Evolutionary conservation across 2,329 filamentous ascomycete genomes (phyloP).

Genomic region (Fusarium sp.): DNA sequence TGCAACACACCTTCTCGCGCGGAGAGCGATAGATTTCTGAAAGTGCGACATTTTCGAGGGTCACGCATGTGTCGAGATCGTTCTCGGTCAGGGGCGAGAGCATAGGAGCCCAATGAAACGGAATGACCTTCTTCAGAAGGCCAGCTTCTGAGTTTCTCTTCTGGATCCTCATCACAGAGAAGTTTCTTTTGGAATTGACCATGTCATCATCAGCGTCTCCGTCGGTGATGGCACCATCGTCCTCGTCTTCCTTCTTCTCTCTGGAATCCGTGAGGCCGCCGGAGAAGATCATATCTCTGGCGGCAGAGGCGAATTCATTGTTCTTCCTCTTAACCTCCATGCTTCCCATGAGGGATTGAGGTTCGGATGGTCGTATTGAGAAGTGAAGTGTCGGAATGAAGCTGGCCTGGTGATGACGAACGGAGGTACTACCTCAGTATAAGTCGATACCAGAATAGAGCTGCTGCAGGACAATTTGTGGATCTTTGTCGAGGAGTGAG

Average conservation of each 20-base stretch:
- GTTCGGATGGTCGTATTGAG: conserved; percentile 1
- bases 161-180: conserved; percentile 56
- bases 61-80: conserved; percentile 71
- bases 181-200: conserved; percentile 54
- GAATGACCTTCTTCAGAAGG: conserved; percentile 59
- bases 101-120: conserved; percentile 71
- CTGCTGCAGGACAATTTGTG: conserved; percentile 14
- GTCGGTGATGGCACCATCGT: conserved; percentile 55
- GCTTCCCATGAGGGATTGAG: conserved; percentile 8
- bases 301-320: conserved; percentile 48
- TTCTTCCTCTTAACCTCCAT: conserved; percentile 41
- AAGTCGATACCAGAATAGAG: conserved; percentile 21
- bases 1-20: conserved; percentile 63
- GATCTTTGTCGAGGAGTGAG: conserved; percentile 14
- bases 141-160: conserved; percentile 49
- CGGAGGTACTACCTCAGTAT: conserved; percentile 31
- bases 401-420: neutral
- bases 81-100: conserved; percentile 76
- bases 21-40: conserved; percentile 63
- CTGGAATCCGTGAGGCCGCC: conserved; percentile 20
- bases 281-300: conserved; percentile 47
- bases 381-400: neutral
- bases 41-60: conserved; percentile 68
- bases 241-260: conserved; percentile 34
- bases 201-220: conserved; percentile 56